A percentile compares a stretch with the other conserved stretches of the same genome.
Conservation (phyloP, 1,284 basidiomycete genomes). For the Austropuccinia psidii region DNA sequence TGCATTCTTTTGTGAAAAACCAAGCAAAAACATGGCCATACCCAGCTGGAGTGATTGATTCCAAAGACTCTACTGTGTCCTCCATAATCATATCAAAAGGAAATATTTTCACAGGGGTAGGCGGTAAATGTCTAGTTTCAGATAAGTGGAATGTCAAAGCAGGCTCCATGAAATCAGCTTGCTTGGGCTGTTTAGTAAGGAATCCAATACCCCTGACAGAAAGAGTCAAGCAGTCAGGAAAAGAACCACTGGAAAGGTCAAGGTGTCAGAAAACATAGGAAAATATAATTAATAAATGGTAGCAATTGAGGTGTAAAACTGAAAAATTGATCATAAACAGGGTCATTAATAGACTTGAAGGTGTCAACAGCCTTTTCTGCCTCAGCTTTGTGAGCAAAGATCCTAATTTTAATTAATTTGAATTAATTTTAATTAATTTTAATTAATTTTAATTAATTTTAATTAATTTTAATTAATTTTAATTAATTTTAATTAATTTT, state of each 20-base stretch:
- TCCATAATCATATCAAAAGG: background rate
- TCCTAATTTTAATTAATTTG: no score
- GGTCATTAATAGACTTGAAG: background rate
- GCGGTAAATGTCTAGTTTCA: background rate
- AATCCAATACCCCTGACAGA: slow-evolving; percentile 13
- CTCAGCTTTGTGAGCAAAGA: slow-evolving; percentile 19
- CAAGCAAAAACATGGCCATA: background rate
- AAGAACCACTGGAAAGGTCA: slow-evolving; percentile 7
- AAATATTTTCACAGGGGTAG: background rate
- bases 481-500: no score
- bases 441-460: no score
- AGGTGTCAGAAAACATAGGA: background rate
- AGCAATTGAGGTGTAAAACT: background rate
- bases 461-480: no score
- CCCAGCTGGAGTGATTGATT: background rate
- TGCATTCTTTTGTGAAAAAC: background rate
- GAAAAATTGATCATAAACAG: background rate
- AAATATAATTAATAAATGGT: background rate
- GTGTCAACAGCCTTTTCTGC: slow-evolving; percentile 20
- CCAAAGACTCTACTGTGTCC: background rate
- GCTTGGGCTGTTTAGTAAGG: slow-evolving; percentile 7
- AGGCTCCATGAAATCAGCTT: slow-evolving; percentile 9
- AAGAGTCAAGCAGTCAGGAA: slow-evolving; percentile 6
- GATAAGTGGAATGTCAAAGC: background rate
- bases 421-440: no score